Evolutionary conservation across 163 green algal species (phyloP), one percentile per base, ranked within the genome.

Genomic region (Chlorella variabilis): DNA sequence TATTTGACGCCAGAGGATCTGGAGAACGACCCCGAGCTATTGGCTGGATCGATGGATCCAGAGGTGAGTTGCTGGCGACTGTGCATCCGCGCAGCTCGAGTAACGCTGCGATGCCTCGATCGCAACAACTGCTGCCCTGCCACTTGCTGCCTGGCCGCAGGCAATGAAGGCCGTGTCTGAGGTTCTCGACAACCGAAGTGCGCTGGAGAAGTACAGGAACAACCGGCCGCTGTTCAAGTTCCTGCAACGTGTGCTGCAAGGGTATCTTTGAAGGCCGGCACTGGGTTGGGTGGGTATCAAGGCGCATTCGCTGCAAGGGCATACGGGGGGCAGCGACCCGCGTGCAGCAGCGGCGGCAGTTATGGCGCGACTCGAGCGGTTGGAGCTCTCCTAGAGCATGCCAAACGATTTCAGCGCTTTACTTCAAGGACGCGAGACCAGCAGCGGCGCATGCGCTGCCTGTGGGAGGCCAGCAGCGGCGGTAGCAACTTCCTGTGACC

Each of bases 131-230:
- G 11, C 45, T 54, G 25, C 58, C 29, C n/a, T n/a, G n/a, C 17
- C 5, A 27, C 33, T 21, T 17, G 5, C 11, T 25, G 23, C 11
- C 31, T 23, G 41, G 31, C 31, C n/a, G 68, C 77, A 83, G 77
- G 70, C 78, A 1, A 27, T 77, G 8, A 51, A 54, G 29, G 69
- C 78, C 3, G 39, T 70, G n/a, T 17, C 29, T 6, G 69, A 79
- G 58, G 56, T 83, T 31, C 7, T 49, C 4, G 38, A 41, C 0
- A n/a, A 78, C 31, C 70, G 63, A 2, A 42, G 23, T 17, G 34
- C 31, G 33, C 23, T 71, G 17, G 62, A 73, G 21, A 77, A 79
- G 25, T 85, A 74, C 49, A 48, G 66, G 18, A 36, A 80, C 51
- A 56, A 51, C 9, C 48, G 33, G 18, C n/a, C 29, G 25, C 66